Evolutionary conservation across 2,329 filamentous ascomycete genomes (phyloP), one percentile per base, ranked within the genome.

Genomic region (Endoconidiophora polonica): DNA sequence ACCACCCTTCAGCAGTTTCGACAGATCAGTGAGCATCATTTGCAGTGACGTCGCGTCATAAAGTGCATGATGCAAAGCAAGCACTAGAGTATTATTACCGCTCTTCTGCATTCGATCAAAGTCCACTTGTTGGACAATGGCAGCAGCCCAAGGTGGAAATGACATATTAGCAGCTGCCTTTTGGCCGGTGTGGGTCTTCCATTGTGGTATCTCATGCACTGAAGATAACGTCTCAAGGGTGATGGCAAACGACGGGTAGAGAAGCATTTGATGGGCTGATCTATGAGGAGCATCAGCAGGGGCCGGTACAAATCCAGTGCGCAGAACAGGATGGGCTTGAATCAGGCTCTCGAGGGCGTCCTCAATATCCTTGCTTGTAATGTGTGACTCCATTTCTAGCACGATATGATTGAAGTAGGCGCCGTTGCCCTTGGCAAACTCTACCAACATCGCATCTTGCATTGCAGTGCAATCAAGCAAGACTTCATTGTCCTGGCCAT

Each of bases 41-140:
- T 74, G 68, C 9, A 95, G 65, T 6, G 86, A 87, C 39, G 77
- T 71, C 0, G 86, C 88, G 65, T 95, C 88, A 56, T 93, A 95
- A 0, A 95, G 67, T 0, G 84, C 83, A 64, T 95, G 88, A 55
- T 93, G 82, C 2, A 86, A 69, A 1, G 67, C 60, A 12, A 33
- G 29, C 29, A 33, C 29, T 3, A 33, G 7, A 33, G 29, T 33
- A 10, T 33, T 33, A 10, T 33, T 12, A 10, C 29, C 29, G 9
- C 7, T 12, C 29, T 9, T 33, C 29, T 33, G 7, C 9, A 10
- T 33, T 12, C 7, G 12, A 3, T 33, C 7, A 33, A 5, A 33
- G 6, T 10, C 29, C 12, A 12, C 7, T 7, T 5, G 29, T 12
- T 33, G 9, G 3, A 78, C 55, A 1, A 86, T 44, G 0, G 66